Base-by-base conservation (phyloP, 1,139 yeast genomes). In the Arxiozyma telluris region DNA sequence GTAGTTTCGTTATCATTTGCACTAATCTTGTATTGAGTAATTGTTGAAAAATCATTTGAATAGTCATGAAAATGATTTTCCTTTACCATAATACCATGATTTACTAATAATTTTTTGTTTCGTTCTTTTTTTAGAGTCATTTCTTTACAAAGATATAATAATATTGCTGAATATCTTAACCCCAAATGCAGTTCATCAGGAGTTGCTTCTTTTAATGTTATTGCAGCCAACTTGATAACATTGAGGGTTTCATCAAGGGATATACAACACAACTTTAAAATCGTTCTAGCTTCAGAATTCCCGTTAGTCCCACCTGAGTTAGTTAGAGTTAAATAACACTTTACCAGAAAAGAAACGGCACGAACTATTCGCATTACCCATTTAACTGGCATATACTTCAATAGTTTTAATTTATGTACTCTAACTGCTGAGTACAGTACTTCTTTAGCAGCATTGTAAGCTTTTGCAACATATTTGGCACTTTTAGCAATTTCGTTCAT, bases 301-400 rank as follows among this genome's bases (percentile, higher is more conserved):
- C 65, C 58, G n/a, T 64, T 54, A 41, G 53, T 53, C 48, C 54
- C 64, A 46, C 54, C 51, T 55, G 47, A 61, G 55, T 81, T 81
- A 0, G 87, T 82, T 46, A 85, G 75, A 0, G 90, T 83, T 53
- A 86, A 70, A 62, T 86, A 84, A 64, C 95, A 87, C 67, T 90
- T 90, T 12, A 91, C 95, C 54, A 91, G 79, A 66, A 90, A 91
- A 1, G 96, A 94, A 7, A 89, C 91, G 0, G 96, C 90, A 61
- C 94, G 80, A n/a, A 91, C 91, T 42, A 89, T 82, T 56, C 96
- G 75, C 0, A 90, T 86, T 5, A 87, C 83, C 96, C 96, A 90
- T 58, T 96, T 75, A 17, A 89, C 91, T 0, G 98, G 96, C 82
- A 91, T 88, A 64, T 79, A 86, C 57, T 83, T 75, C 53, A 88